Evolutionary conservation across 805 yeast genomes (phyloP), one percentile per base, ranked within the genome.

Genomic region (Maudiozyma bulderi): DNA sequence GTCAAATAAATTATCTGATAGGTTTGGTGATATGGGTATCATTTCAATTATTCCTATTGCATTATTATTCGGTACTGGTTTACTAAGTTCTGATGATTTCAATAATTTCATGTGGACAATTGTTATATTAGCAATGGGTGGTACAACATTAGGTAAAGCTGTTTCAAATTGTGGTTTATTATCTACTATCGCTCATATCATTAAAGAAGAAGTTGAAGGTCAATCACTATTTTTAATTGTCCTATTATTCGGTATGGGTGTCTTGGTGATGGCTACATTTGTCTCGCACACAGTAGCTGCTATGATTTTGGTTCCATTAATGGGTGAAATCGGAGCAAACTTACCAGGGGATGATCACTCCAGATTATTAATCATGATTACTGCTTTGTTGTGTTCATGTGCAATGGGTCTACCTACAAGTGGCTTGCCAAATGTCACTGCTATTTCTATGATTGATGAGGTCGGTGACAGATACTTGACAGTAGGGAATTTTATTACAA

Each of bases 371-470:
- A 84, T 93, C 44, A 76, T 80, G 81, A 67, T 73, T 5, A 68
- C 81, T 3, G 79, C 83, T 0, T 60, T 80, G 48, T 71, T 93
- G 53, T 87, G 97, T 59, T 91, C 98, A 0, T 82, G 86, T 37
- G 99, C 98, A 2, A 93, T 93, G 98, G 98, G 96, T 1, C 71
- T 93, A 47, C 98, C 99, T 31, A 93, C 98, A 0, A 86, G 95
- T 2, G 98, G 99, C 0, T 91, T 93, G 73, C 99, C 99, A 5
- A 93, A 93, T 59, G 96, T 93, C 35, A 89, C 98, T 0, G 99
- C 98, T 0, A 88, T 93, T 53, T 89, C 97, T 50, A 80, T 89
- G 80, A 82, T 90, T 6, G 95, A 93, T 65, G 96, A 87, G 59
- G 76, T 90, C 40, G 98, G 98, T 8, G 83, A 84, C 49, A 88